A percentile compares a stretch with the other conserved stretches of the same genome.
phyloP scores from a whole-genome alignment of 768 basidiomycete genomes.

The Lepiota venenata region DNA sequence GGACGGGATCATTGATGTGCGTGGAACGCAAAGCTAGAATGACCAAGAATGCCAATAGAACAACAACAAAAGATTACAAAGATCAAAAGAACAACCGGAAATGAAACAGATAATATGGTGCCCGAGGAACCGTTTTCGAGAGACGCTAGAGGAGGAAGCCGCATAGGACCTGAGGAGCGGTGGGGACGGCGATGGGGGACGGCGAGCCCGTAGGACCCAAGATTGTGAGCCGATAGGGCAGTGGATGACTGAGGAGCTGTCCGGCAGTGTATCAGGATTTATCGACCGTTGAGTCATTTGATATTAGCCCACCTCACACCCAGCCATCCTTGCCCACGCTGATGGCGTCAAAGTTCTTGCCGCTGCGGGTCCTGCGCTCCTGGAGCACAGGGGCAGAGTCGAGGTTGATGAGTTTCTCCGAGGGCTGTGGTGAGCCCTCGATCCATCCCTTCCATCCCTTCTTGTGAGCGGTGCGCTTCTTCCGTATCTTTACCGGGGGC shows the following conservation, averaged over 20 bases:
- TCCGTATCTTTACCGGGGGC: slow-evolving; percentile 34
- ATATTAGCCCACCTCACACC: slow-evolving; percentile 52
- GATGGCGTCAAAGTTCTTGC: slow-evolving; percentile 82
- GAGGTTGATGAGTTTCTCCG: slow-evolving; percentile 78
- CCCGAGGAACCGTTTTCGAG: slow-evolving; percentile 12
- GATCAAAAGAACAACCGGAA: slow-evolving; percentile 12
- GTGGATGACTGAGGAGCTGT: slow-evolving; percentile 15
- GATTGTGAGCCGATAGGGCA: slow-evolving; percentile 27
- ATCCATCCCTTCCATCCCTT: slow-evolving; percentile 95
- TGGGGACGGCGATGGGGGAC: slow-evolving; percentile 20
- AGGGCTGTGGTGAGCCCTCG: slow-evolving; percentile 79
- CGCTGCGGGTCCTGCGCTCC: slow-evolving; percentile 78
- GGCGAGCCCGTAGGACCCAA: slow-evolving; percentile 9
- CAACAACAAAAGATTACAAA: slow-evolving; percentile 11
- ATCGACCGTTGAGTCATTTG: slow-evolving; percentile 40
- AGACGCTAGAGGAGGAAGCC: slow-evolving; percentile 19
- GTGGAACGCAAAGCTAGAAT: slow-evolving; percentile 8
- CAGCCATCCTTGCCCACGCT: slow-evolving; percentile 75
- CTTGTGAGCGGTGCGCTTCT: slow-evolving; percentile 62
- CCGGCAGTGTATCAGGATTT: slow-evolving; percentile 28
- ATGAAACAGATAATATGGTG: slow-evolving; percentile 14
- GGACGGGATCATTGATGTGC: background rate
- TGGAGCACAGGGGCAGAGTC: slow-evolving; percentile 68
- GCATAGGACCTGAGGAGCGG: slow-evolving; percentile 14
- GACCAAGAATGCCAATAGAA: slow-evolving; percentile 12